Conservation (phyloP, 2,329 filamentous ascomycete species). For the Trichoderma gracile region DNA sequence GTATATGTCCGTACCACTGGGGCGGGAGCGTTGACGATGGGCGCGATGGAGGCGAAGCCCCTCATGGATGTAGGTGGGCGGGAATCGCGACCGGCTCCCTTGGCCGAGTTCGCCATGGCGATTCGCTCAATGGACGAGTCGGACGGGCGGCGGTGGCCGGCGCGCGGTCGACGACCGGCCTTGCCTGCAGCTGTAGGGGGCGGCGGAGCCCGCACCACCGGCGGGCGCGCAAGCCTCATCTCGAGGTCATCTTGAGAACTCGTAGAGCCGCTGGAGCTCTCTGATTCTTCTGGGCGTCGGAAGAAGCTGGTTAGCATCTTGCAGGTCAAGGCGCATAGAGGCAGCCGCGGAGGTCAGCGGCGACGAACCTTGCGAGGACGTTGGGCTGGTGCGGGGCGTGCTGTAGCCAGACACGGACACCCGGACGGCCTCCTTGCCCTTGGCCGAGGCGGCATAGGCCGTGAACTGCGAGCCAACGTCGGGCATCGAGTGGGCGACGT, state of each 20-base stretch:
- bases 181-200: constrained; percentile 7
- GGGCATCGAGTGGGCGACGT: constrained; percentile 37
- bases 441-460: constrained; percentile 35
- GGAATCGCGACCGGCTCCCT: constrained; percentile 30
- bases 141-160: constrained; percentile 34
- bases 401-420: constrained; percentile 35
- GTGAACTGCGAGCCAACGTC: constrained; percentile 32
- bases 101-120: constrained; percentile 27
- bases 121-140: constrained; percentile 35
- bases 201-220: constrained; percentile 12
- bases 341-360: neutral
- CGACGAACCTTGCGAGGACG: constrained; percentile 42
- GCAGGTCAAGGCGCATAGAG: constrained; percentile 12
- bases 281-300: constrained; percentile 27
- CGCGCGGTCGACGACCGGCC: constrained; percentile 32
- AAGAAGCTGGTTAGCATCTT: constrained; percentile 18
- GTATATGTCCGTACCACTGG: neutral
- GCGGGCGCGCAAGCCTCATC: constrained; percentile 37
- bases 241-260: constrained; percentile 46
- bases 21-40: constrained; percentile 14
- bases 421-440: constrained; percentile 48
- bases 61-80: constrained; percentile 38
- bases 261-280: constrained; percentile 43
- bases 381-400: constrained; percentile 39
- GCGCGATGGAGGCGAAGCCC: constrained; percentile 34